phyloP scores from a whole-genome alignment of 2,329 filamentous ascomycete species.

The Fusarium anthophilum region DNA sequence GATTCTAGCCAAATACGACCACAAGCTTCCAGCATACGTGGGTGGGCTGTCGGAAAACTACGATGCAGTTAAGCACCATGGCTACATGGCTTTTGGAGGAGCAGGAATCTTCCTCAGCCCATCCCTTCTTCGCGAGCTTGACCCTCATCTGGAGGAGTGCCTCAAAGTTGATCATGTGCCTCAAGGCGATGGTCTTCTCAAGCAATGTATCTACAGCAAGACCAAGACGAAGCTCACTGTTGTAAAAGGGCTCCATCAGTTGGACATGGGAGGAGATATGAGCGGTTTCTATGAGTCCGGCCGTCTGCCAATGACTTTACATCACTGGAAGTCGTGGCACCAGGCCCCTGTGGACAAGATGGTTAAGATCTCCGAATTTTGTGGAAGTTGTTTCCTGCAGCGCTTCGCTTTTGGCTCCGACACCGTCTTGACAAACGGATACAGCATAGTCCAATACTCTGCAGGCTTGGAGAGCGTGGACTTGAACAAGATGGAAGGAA shows the following conservation, averaged over 20 bases:
- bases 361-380: slow-evolving; percentile 59
- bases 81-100: slow-evolving; percentile 69
- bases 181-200: slow-evolving; percentile 64
- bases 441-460: slow-evolving; percentile 62
- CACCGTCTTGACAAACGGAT: slow-evolving; percentile 67
- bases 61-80: slow-evolving; percentile 60
- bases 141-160: slow-evolving; percentile 59
- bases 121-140: slow-evolving; percentile 59
- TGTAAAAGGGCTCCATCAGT: slow-evolving; percentile 65
- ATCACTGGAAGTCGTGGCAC: slow-evolving; percentile 73
- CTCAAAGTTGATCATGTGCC: slow-evolving; percentile 45
- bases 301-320: slow-evolving; percentile 62
- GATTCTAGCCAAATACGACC: slow-evolving; percentile 59
- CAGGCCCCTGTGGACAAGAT: slow-evolving; percentile 59
- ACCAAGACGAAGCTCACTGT: slow-evolving; percentile 64
- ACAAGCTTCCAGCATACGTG: slow-evolving; percentile 60
- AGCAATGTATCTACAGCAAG: slow-evolving; percentile 65
- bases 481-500: slow-evolving; percentile 61
- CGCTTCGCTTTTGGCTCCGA: slow-evolving; percentile 61
- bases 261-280: slow-evolving; percentile 64
- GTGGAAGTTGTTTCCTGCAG: slow-evolving; percentile 67
- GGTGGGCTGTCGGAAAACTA: slow-evolving; percentile 68
- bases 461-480: slow-evolving; percentile 52
- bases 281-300: slow-evolving; percentile 70
- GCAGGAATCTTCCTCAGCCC: slow-evolving; percentile 67